A percentile compares a stretch with the other conserved stretches of the same genome.
phyloP scores from a whole-genome alignment of 495 filamentous ascomycete species.

The Talaromyces adpressus region DNA sequence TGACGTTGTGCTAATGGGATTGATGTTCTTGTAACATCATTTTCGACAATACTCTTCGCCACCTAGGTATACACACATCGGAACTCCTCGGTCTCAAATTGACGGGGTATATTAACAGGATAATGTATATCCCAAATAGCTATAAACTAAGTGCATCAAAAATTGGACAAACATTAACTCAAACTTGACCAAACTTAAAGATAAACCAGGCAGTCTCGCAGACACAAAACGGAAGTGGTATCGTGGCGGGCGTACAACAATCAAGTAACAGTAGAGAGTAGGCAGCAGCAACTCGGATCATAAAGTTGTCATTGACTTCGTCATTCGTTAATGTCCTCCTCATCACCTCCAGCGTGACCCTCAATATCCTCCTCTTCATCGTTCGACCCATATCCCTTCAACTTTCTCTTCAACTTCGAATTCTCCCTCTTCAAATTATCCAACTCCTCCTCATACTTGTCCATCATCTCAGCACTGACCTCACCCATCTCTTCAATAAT shows the following conservation, averaged over 20 bases:
- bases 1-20: slow-evolving; percentile 23
- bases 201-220: background rate
- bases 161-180: background rate
- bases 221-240: background rate
- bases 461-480: slow-evolving; percentile 50
- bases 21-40: background rate
- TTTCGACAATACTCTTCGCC: background rate
- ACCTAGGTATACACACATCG: background rate
- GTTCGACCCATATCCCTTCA: slow-evolving; percentile 12
- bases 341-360: slow-evolving; percentile 2
- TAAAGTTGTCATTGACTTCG: background rate
- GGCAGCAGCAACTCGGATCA: background rate
- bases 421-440: slow-evolving; percentile 41
- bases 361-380: slow-evolving; percentile 11
- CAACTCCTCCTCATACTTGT: slow-evolving; percentile 31
- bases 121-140: background rate
- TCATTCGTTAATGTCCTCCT: slow-evolving; percentile 4
- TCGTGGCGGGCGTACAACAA: background rate
- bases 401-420: slow-evolving; percentile 28
- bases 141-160: background rate
- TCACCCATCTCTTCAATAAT: slow-evolving; percentile 57
- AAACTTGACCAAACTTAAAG: background rate
- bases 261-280: background rate
- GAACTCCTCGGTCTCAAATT: background rate
- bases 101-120: background rate